Percentiles rank a stretch among this genome's conserved stretches.
These are phyloP conservation scores for Sorghum bicolor DNA, from an alignment of 176 grass and related monocot genomes.

Conservation along the genomic window DNA sequence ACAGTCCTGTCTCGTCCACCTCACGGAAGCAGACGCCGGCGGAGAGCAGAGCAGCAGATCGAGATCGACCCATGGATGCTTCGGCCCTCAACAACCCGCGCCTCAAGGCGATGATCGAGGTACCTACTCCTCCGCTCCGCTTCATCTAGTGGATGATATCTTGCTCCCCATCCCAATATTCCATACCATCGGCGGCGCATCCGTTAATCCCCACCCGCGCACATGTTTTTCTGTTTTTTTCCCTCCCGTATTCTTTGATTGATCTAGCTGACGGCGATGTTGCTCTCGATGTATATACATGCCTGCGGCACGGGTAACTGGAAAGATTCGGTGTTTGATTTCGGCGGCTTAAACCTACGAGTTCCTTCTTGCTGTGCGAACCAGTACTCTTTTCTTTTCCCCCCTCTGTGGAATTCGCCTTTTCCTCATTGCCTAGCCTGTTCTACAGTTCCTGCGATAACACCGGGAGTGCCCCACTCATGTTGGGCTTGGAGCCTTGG, in stretches of 20 bases:
- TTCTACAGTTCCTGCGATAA: background rate
- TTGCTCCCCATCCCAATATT: background rate
- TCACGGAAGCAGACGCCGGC: background rate
- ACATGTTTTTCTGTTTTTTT: background rate
- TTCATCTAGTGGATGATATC: background rate
- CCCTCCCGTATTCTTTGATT: background rate
- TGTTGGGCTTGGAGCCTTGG: constrained; percentile 7
- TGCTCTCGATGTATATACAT: no score
- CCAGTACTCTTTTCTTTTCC: background rate
- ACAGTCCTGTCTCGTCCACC: background rate
- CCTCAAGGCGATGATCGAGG: constrained; percentile 29
- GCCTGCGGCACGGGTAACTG: background rate
- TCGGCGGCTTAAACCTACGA: background rate
- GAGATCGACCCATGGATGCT: constrained; percentile 33
- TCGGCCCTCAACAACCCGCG: constrained; percentile 29
- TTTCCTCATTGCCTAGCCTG: background rate
- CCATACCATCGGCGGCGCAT: background rate
- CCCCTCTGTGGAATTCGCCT: background rate
- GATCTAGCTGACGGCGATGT: background rate
- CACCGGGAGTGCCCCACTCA: background rate
- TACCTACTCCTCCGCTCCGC: background rate
- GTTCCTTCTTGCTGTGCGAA: background rate
- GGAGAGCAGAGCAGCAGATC: background rate
- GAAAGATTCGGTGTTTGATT: background rate
- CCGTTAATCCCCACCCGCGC: background rate